A percentile compares a stretch with the other conserved stretches of the same genome.
Conservation (phyloP, 73 alveolate genomes). For the Paramecium sonneborni region DNA sequence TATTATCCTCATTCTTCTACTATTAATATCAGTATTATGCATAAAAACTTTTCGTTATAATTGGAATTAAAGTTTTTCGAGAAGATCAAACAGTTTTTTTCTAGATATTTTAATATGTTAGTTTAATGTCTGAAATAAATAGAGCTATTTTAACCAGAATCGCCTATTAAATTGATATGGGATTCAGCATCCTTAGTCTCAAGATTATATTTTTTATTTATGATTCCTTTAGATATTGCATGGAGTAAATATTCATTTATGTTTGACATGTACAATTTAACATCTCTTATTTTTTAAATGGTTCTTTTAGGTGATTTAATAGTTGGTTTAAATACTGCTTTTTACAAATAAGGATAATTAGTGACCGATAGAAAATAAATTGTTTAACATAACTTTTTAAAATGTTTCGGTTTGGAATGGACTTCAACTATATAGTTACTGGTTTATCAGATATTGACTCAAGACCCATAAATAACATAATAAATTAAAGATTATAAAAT, state of each 20-base stretch:
- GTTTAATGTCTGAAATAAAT: neutral
- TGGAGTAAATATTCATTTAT: neutral
- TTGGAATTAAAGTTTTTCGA: neutral
- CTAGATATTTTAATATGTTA: neutral
- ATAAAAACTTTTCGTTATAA: neutral
- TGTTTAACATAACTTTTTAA: neutral
- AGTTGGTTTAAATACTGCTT: slow-evolving; percentile 30
- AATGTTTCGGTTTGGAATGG: slow-evolving; percentile 36
- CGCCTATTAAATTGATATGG: neutral
- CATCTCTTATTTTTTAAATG: neutral
- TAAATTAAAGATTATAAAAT: neutral
- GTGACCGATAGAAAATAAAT: neutral
- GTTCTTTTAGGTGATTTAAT: neutral
- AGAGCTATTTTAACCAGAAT: neutral
- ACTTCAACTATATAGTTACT: neutral
- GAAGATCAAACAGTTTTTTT: neutral
- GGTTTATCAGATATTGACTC: neutral
- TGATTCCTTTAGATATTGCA: slow-evolving; percentile 26
- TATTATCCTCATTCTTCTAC: neutral
- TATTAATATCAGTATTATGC: neutral
- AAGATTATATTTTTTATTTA: slow-evolving; percentile 4
- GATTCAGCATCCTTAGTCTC: neutral
- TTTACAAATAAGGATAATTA: slow-evolving; percentile 4
- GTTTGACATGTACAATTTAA: neutral
- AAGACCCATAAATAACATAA: neutral